Conservation (phyloP, 2,329 filamentous ascomycete genomes). For the Scedosporium boydii region DNA sequence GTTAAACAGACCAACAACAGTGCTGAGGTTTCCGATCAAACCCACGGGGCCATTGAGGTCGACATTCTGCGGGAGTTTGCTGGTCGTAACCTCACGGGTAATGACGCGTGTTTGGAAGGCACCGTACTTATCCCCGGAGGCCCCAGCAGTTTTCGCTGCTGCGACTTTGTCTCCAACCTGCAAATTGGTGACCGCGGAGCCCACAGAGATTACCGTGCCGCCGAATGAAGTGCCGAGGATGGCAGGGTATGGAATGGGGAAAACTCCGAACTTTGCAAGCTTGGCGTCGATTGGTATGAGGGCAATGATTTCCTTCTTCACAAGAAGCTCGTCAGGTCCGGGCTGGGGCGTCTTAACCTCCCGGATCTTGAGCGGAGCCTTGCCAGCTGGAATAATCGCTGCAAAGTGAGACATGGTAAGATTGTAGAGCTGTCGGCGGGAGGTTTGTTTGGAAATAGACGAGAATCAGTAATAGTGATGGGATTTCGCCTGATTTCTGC, state of each 20-base stretch:
- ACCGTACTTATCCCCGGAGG: conserved; percentile 10
- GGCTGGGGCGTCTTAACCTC: conserved; percentile 9
- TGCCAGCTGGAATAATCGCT: conserved; percentile 8
- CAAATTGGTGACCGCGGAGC: conserved; percentile 18
- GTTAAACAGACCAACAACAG: conserved; percentile 15
- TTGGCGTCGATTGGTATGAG: conserved; percentile 21
- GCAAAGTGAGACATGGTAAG: conserved; percentile 1
- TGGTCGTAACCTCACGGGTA: conserved; percentile 4
- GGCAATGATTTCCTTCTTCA: conserved; percentile 17
- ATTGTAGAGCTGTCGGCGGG: too few relatives aligned
- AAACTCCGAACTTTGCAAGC: conserved; percentile 13
- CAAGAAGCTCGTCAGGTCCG: conserved; percentile 14
- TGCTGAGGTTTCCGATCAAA: conserved; percentile 16
- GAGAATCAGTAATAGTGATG: too few relatives aligned
- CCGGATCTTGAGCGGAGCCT: conserved; percentile 7
- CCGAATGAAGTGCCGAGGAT: conserved; percentile 20
- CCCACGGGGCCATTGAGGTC: conserved; percentile 15
- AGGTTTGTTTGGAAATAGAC: too few relatives aligned
- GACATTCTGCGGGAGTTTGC: conserved; percentile 15
- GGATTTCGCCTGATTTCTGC: too few relatives aligned
- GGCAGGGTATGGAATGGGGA: conserved; percentile 15
- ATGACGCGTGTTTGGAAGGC: conserved; percentile 15
- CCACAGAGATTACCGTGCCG: conserved; percentile 20
- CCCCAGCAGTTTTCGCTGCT: conserved; percentile 5
- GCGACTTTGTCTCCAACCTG: conserved; percentile 22